A percentile compares a stretch with the other conserved stretches of the same genome.
phyloP scores from a whole-genome alignment of 2,329 filamentous ascomycete genomes.

The Albophoma yamanashiensis region DNA sequence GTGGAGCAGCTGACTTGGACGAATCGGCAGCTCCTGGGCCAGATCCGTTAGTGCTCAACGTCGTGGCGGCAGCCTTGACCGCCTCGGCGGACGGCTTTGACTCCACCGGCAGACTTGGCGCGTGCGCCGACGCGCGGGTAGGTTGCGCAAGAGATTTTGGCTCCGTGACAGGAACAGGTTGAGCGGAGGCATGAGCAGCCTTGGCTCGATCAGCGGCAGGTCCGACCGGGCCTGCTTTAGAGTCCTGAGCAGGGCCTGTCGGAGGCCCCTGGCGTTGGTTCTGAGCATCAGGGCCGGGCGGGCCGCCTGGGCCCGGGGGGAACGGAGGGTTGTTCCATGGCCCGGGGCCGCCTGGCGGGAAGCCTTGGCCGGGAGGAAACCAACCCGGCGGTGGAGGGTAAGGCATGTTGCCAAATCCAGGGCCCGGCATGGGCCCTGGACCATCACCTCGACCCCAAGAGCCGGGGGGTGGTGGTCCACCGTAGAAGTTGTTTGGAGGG shows the following conservation, averaged over 20 bases:
- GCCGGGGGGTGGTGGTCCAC: constrained; percentile 38
- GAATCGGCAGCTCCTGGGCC: constrained; percentile 24
- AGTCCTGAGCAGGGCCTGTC: constrained; percentile 22
- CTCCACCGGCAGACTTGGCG: constrained; percentile 54
- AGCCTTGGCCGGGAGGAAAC: constrained; percentile 69
- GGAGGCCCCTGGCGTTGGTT: constrained; percentile 45
- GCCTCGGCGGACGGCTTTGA: constrained; percentile 51
- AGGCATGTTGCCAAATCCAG: constrained; percentile 60
- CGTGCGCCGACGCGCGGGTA: constrained; percentile 33
- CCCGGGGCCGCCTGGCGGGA: constrained; percentile 55
- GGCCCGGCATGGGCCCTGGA: constrained; percentile 45
- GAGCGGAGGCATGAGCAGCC: constrained; percentile 32
- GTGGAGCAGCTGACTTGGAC: constrained; percentile 34
- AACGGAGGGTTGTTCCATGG: constrained; percentile 49
- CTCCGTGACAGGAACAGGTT: constrained; percentile 37
- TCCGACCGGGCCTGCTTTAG: constrained; percentile 32
- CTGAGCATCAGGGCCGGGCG: constrained; percentile 51
- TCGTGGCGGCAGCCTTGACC: constrained; percentile 33
- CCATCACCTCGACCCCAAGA: constrained; percentile 43
- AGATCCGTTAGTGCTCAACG: constrained; percentile 23
- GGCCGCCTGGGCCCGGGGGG: constrained; percentile 44
- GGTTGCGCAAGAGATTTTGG: constrained; percentile 40
- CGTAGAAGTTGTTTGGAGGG: constrained; percentile 36
- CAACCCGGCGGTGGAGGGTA: constrained; percentile 71
- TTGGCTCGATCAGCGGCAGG: constrained; percentile 37